phyloP scores from a whole-genome alignment of 2,329 filamentous ascomycete genomes.

The Aspergillus tubingensis region DNA sequence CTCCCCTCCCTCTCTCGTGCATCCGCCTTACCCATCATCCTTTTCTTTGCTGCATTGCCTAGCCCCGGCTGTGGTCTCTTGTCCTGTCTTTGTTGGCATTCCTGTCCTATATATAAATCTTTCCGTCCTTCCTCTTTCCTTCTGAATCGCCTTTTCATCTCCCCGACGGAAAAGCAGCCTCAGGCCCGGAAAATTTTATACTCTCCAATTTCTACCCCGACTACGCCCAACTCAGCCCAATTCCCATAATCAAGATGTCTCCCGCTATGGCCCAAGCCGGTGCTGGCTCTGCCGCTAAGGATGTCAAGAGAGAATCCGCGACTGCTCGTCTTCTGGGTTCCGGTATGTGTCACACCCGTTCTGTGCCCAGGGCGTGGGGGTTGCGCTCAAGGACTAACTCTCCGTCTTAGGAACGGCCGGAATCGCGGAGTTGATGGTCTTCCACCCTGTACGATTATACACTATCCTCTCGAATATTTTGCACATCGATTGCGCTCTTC shows the following conservation, averaged over 20 bases:
- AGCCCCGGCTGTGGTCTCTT: slow-evolving; percentile 6
- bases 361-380: background rate
- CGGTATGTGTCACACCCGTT: slow-evolving; percentile 57
- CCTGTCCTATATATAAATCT: background rate
- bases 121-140: background rate
- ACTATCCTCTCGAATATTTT: background rate
- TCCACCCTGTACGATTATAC: slow-evolving; percentile 71
- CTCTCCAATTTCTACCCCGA: background rate
- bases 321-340: slow-evolving; percentile 86
- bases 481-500: background rate
- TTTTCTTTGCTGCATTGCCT: slow-evolving; percentile 16
- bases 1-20: background rate
- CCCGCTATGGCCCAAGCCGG: slow-evolving; percentile 47
- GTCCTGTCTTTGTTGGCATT: slow-evolving; percentile 6
- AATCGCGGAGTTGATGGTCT: slow-evolving; percentile 89
- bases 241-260: slow-evolving; percentile 53
- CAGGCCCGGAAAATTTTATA: background rate
- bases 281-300: slow-evolving; percentile 54
- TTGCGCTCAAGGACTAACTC: slow-evolving; percentile 21
- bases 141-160: slow-evolving; percentile 6
- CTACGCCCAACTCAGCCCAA: background rate
- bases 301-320: slow-evolving; percentile 83
- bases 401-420: slow-evolving; percentile 73
- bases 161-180: slow-evolving; percentile 2
- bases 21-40: no score